Percentiles rank a stretch among this genome's conserved stretches.
Conservation (phyloP, 768 basidiomycete genomes). For the Mycena haematopus region DNA sequence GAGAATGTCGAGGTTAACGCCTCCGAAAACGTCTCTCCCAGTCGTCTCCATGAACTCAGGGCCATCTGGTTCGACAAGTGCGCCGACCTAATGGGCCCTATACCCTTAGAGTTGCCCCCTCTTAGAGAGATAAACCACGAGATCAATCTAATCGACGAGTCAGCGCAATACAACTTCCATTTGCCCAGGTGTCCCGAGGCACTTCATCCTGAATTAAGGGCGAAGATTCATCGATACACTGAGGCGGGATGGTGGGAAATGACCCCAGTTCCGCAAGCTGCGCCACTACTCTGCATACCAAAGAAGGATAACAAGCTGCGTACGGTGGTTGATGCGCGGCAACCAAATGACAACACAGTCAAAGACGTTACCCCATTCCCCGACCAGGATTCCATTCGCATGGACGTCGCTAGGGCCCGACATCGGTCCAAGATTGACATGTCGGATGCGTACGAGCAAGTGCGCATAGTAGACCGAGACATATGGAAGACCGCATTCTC, state of each 20-base stretch:
- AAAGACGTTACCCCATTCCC: conserved; percentile 49
- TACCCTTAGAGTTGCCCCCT: neutral
- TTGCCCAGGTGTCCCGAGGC: conserved; percentile 37
- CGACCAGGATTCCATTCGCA: too few species aligned
- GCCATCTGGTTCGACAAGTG: neutral
- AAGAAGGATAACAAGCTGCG: conserved; percentile 39
- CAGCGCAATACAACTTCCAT: conserved; percentile 25
- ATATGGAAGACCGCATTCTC: conserved; percentile 37
- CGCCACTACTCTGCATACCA: conserved; percentile 34
- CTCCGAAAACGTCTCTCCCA: too few species aligned
- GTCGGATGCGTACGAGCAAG: conserved; percentile 44
- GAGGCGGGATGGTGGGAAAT: conserved; percentile 26
- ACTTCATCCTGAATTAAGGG: conserved; percentile 10
- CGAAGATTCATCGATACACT: conserved; percentile 10
- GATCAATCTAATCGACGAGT: conserved; percentile 38
- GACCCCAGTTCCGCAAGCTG: conserved; percentile 27
- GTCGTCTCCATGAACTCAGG: too few species aligned
- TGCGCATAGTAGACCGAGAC: conserved; percentile 33
- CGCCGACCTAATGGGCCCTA: neutral
- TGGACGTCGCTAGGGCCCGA: too few species aligned
- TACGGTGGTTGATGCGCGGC: conserved; percentile 41
- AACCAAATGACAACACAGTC: conserved; percentile 48
- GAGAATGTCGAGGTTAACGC: too few species aligned
- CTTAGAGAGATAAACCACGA: conserved; percentile 27
- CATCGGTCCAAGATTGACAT: too few species aligned